Conservation (phyloP, 352 stramenopile genomes). For the Elongisporangium undulatum region DNA sequence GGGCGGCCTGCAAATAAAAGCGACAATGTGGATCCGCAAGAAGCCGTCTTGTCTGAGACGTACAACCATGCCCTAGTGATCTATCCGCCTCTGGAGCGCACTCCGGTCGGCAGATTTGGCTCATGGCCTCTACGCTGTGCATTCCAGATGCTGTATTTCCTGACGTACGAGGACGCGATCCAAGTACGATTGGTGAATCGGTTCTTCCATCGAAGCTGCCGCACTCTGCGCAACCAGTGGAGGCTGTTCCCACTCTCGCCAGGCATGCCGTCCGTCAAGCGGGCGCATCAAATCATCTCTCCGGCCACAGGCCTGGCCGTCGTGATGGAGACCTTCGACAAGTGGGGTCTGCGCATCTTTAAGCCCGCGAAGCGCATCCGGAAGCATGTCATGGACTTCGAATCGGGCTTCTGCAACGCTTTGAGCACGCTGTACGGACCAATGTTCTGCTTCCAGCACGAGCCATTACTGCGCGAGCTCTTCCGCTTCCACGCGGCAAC, state of each 20-base stretch:
- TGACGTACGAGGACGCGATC: conserved; percentile 49
- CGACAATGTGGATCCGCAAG: not conserved
- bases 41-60: not conserved
- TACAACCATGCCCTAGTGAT: conserved; percentile 11
- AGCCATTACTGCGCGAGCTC: conserved; percentile 29
- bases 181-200: conserved; percentile 30
- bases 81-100: conserved; percentile 18
- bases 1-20: not conserved
- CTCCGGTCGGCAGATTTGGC: conserved; percentile 23
- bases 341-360: conserved; percentile 49
- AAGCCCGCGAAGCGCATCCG: conserved; percentile 34
- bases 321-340: conserved; percentile 47
- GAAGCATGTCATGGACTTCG: conserved; percentile 54
- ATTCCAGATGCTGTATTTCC: conserved; percentile 22
- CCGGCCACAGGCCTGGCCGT: conserved; percentile 35
- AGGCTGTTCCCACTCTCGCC: conserved; percentile 32
- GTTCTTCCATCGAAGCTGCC: conserved; percentile 34
- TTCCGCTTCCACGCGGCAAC: conserved; percentile 26
- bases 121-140: conserved; percentile 17
- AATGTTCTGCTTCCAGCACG: conserved; percentile 52
- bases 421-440: conserved; percentile 44
- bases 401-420: conserved; percentile 40
- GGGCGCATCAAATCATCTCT: conserved; percentile 30
- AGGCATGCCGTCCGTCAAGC: conserved; percentile 20
- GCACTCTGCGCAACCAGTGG: conserved; percentile 43